Percentiles rank a stretch among this genome's conserved stretches.
Conservation (phyloP, 163 green algal genomes). For the Dunaliella salina region DNA sequence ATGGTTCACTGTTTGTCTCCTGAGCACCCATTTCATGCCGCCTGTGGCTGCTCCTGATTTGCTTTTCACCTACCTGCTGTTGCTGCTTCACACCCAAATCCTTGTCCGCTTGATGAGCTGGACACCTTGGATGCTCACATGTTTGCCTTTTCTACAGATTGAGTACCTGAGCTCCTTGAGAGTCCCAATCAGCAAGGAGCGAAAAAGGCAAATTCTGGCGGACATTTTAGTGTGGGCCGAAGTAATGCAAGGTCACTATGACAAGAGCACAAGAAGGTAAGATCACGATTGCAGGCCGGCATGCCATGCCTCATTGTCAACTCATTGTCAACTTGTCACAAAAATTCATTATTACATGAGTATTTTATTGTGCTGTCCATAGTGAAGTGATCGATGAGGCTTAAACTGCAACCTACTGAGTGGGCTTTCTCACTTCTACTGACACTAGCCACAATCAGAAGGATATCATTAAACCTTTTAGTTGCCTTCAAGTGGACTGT, state of each 20-base stretch:
- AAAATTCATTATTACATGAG: too few species aligned
- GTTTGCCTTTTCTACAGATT: neutral
- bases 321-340: too few species aligned
- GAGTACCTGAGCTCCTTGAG: conserved; percentile 12
- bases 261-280: conserved; percentile 31
- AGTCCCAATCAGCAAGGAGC: conserved; percentile 19
- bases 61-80: neutral
- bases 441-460: too few species aligned
- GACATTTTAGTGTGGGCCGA: conserved; percentile 58
- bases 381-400: too few species aligned
- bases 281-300: too few species aligned
- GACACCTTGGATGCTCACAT: too few species aligned
- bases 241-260: conserved; percentile 47
- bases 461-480: too few species aligned
- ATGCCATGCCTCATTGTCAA: too few species aligned
- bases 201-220: conserved; percentile 46
- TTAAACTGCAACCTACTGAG: too few species aligned
- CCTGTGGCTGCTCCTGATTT: neutral
- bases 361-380: too few species aligned
- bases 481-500: too few species aligned
- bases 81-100: neutral
- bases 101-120: neutral
- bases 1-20: neutral
- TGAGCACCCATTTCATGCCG: neutral
- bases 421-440: too few species aligned